Percentiles rank a stretch among this genome's conserved stretches.
These are phyloP conservation scores for Cryptococcus sp. DNA, from an alignment of 1,284 basidiomycete species.

Conservation along the genomic window DNA sequence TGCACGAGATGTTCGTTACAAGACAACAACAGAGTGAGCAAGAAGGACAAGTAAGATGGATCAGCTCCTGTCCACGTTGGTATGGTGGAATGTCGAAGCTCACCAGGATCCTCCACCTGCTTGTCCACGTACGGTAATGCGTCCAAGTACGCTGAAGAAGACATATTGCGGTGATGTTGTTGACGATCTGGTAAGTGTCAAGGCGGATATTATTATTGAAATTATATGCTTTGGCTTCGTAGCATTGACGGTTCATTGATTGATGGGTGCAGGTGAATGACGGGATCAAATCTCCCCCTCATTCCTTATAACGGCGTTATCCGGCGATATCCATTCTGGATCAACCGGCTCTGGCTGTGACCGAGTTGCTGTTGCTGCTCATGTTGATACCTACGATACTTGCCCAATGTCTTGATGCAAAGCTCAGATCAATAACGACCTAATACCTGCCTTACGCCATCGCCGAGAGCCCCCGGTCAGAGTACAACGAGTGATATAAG, in stretches of 20 bases:
- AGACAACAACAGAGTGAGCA: no score
- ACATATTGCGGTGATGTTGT: constrained; percentile 24
- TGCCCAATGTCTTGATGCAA: background rate
- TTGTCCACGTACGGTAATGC: constrained; percentile 94
- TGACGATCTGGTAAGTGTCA: no score
- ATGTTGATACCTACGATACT: background rate
- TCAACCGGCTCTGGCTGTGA: no score
- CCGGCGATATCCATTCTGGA: constrained; percentile 8
- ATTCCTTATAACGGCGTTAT: constrained; percentile 13
- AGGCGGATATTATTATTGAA: no score
- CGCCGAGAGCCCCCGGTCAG: no score
- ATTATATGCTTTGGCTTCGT: no score
- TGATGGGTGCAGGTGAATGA: background rate
- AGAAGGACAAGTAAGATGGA: no score
- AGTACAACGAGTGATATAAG: no score
- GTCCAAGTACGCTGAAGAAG: constrained; percentile 60
- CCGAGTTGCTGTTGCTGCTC: constrained; percentile 1
- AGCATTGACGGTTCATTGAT: background rate
- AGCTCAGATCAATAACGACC: no score
- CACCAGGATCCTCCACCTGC: constrained; percentile 75
- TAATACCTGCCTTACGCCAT: no score
- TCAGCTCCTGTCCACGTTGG: constrained; percentile 45
- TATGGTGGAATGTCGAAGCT: constrained; percentile 63
- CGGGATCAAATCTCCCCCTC: constrained; percentile 14
- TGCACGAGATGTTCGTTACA: no score